Evolutionary conservation across 805 yeast genomes (phyloP), one percentile per base, ranked within the genome.

Genomic region (Cyberlindnera americana): DNA sequence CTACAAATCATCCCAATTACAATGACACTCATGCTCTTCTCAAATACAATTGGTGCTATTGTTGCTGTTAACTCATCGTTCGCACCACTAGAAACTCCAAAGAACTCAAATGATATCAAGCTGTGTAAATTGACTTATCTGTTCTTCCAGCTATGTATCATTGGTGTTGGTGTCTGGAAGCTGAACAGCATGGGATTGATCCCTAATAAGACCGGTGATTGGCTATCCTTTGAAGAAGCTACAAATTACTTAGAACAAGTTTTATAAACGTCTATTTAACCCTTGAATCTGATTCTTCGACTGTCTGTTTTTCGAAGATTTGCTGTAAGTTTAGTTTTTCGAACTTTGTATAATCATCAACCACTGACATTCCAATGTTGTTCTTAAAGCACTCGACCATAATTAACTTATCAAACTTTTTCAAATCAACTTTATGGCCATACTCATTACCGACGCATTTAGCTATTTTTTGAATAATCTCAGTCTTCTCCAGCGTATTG

Each of bases 1-100:
- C 66, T 93, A 19, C 98, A 93, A 54, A 72, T 91, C 49, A 88
- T 91, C 47, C 93, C 97, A 4, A 83, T 91, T 33, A 81, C 89
- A 65, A 90, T 89, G 85, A 83, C 95, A 0, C 59, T 85, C 21
- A 87, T 83, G 87, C 67, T 91, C 50, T 77, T 93, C 48, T 73
- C 85, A 48, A 80, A 78, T 33, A 93, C 97, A 0, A 53, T 87
- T 26, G 80, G 77, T 52, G 87, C 95, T 18, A 79, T 93, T 2
- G 58, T 81, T 26, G 62, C 67, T 5, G 76, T 83, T 0, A 70
- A 71, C 44, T 49, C 66, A 13, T 70, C 74, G n/a, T 90, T 91
- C 60, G 59, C 60, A 30, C 65, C 65, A 11, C 64, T 76, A 21
- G 52, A 60, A 18, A 69, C 73, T 3, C 64, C 66, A n/a, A 53